These are phyloP conservation scores for Fusarium fujikuroi DNA, from an alignment of 2,329 filamentous ascomycete genomes.

Conservation along the genomic window DNA sequence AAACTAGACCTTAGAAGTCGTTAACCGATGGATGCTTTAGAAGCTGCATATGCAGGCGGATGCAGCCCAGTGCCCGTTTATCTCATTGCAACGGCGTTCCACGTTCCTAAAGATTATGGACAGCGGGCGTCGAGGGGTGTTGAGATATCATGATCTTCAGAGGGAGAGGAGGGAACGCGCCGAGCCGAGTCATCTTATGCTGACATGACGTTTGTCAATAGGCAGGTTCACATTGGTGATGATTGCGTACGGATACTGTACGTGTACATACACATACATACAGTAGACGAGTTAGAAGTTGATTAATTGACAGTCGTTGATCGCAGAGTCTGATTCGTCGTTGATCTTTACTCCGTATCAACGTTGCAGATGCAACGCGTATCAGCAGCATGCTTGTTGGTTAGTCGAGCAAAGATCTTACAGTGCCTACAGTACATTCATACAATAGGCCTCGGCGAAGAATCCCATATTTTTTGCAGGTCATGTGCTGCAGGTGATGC, in stretches of 20 bases:
- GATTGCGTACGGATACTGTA: background rate
- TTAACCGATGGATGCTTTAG: conserved; percentile 2
- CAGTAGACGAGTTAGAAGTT: conserved; percentile 8
- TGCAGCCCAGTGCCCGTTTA: conserved; percentile 11
- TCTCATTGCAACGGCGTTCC: conserved; percentile 18
- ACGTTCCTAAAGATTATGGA: background rate
- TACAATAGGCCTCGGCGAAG: background rate
- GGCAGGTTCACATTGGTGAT: background rate
- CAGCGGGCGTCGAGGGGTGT: conserved; percentile 5
- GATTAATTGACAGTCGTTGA: conserved; percentile 1
- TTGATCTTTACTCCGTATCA: background rate
- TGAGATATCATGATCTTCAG: conserved; percentile 15
- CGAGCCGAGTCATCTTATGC: conserved; percentile 27
- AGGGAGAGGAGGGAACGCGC: conserved; percentile 23
- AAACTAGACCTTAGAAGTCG: conserved; percentile 12
- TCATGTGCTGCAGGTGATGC: conserved; percentile 25
- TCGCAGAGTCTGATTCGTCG: conserved; percentile 2
- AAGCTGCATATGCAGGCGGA: conserved; percentile 6
- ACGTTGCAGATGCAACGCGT: conserved; percentile 4
- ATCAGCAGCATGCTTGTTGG: background rate
- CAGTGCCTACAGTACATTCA: background rate
- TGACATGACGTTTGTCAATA: conserved; percentile 1
- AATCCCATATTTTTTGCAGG: conserved; percentile 1
- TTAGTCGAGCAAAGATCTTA: background rate
- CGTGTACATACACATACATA: background rate